These are phyloP conservation scores for Nakazawaea wyomingensis DNA, from an alignment of 805 yeast genomes.

Conservation along the genomic window DNA sequence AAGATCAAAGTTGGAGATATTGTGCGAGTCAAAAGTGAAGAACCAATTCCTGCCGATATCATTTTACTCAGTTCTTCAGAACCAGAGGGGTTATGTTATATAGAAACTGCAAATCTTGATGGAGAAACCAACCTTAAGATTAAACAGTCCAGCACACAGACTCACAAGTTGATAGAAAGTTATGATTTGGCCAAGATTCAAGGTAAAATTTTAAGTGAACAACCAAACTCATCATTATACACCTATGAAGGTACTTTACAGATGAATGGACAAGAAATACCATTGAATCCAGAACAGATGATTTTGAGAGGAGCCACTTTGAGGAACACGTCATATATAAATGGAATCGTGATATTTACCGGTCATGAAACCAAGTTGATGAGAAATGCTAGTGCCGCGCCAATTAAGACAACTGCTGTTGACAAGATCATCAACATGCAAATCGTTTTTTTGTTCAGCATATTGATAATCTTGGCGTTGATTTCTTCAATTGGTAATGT, in stretches of 20 bases:
- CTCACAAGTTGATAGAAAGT: slow-evolving; percentile 67
- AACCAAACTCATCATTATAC: slow-evolving; percentile 88
- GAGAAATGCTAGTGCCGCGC: slow-evolving; percentile 99
- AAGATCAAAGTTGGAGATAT: slow-evolving; percentile 89
- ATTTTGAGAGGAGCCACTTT: slow-evolving; percentile 92
- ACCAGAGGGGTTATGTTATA: slow-evolving; percentile 96
- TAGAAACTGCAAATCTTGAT: slow-evolving; percentile 95
- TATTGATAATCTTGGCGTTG: slow-evolving; percentile 68
- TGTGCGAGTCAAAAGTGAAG: slow-evolving; percentile 77
- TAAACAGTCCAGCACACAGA: slow-evolving; percentile 81
- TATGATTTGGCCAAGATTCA: slow-evolving; percentile 45
- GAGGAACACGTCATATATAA: slow-evolving; percentile 92
- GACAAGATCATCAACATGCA: slow-evolving; percentile 93
- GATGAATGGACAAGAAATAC: slow-evolving; percentile 53
- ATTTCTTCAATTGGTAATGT: slow-evolving; percentile 89
- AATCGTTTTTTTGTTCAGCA: slow-evolving; percentile 79
- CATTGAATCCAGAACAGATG: slow-evolving; percentile 87
- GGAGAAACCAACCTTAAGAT: slow-evolving; percentile 97
- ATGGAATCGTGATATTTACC: slow-evolving; percentile 89
- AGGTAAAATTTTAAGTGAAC: slow-evolving; percentile 75
- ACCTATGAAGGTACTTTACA: slow-evolving; percentile 88
- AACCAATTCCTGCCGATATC: slow-evolving; percentile 91
- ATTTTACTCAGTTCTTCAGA: slow-evolving; percentile 85
- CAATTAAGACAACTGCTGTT: slow-evolving; percentile 94
- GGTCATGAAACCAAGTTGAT: slow-evolving; percentile 98